Evolutionary conservation across 1,284 basidiomycete genomes (phyloP).

Genomic region (Pulveroboletus sp.): DNA sequence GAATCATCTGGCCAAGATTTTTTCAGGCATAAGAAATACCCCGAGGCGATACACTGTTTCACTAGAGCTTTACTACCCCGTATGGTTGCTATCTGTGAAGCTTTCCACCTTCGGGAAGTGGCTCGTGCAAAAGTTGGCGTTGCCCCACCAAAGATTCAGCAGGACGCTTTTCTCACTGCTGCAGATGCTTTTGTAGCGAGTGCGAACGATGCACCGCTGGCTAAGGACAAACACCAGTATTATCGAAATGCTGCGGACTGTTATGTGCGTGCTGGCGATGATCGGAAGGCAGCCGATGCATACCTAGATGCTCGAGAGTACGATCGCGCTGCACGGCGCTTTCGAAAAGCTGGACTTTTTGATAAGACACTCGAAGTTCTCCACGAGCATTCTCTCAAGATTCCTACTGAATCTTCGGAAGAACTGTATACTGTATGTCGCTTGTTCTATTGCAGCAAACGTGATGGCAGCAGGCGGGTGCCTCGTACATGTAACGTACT

Average conservation of each 20-base stretch:
- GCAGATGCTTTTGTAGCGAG: too few relatives aligned
- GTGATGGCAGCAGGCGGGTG: conserved; percentile 33
- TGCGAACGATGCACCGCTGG: too few relatives aligned
- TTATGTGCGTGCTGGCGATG: conserved; percentile 45
- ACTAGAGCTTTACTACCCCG: too few relatives aligned
- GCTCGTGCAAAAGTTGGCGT: too few relatives aligned
- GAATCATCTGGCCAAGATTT: conserved; percentile 49
- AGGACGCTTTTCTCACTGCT: too few relatives aligned
- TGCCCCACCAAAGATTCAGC: too few relatives aligned
- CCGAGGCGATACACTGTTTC: conserved; percentile 64
- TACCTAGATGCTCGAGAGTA: conserved; percentile 50
- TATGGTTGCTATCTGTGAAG: too few relatives aligned
- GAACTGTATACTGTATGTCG: conserved; percentile 49
- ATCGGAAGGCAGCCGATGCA: conserved; percentile 46
- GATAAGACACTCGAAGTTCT: conserved; percentile 55
- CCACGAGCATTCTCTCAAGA: conserved; percentile 32
- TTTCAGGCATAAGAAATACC: conserved; percentile 56
- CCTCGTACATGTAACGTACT: not conserved
- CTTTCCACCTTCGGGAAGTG: too few relatives aligned
- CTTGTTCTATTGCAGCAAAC: too few relatives aligned
- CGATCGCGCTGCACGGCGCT: conserved; percentile 47
- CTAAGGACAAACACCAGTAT: conserved; percentile 41
- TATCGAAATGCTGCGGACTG: conserved; percentile 55
- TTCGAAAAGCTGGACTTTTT: conserved; percentile 51
- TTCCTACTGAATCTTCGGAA: conserved; percentile 41